phyloP scores from a whole-genome alignment of 208 protist species.

The Porcisia hertigi region DNA sequence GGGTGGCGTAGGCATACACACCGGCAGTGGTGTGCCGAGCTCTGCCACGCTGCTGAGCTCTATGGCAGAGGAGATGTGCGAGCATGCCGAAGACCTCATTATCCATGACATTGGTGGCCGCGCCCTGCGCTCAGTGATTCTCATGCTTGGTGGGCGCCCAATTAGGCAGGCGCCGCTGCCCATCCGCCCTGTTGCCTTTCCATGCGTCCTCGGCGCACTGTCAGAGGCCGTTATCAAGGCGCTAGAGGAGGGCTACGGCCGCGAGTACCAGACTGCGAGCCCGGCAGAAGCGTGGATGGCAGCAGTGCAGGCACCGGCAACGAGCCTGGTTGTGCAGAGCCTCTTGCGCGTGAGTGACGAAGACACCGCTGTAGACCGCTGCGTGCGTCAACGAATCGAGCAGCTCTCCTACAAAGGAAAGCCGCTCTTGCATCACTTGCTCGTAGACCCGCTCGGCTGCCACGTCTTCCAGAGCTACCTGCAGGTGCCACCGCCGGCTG shows the following conservation, averaged over 20 bases:
- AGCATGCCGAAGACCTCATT: constrained; percentile 67
- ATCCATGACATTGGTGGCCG: constrained; percentile 74
- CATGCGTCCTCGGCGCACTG: constrained; percentile 40
- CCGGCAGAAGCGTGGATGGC: constrained; percentile 70
- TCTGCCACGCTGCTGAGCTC: constrained; percentile 68
- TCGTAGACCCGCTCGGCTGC: constrained; percentile 71
- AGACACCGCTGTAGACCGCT: constrained; percentile 42
- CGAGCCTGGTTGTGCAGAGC: constrained; percentile 85
- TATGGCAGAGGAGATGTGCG: constrained; percentile 69
- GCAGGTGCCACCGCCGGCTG: constrained; percentile 47
- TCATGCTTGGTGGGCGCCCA: constrained; percentile 77
- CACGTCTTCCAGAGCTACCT: constrained; percentile 89
- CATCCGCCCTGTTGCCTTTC: constrained; percentile 45
- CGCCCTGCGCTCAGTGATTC: constrained; percentile 75
- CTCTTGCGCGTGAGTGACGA: constrained; percentile 71
- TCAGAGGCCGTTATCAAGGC: constrained; percentile 46
- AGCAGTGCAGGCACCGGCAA: constrained; percentile 61
- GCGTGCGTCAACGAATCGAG: constrained; percentile 61
- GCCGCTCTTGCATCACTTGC: constrained; percentile 57
- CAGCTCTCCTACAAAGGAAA: constrained; percentile 42
- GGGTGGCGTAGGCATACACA: constrained; percentile 69
- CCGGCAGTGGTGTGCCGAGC: constrained; percentile 81
- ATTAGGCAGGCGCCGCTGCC: constrained; percentile 68
- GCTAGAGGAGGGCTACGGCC: constrained; percentile 58
- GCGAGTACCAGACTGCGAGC: constrained; percentile 34